phyloP scores from a whole-genome alignment of 2,329 filamentous ascomycete species.

The Nemania sp. region DNA sequence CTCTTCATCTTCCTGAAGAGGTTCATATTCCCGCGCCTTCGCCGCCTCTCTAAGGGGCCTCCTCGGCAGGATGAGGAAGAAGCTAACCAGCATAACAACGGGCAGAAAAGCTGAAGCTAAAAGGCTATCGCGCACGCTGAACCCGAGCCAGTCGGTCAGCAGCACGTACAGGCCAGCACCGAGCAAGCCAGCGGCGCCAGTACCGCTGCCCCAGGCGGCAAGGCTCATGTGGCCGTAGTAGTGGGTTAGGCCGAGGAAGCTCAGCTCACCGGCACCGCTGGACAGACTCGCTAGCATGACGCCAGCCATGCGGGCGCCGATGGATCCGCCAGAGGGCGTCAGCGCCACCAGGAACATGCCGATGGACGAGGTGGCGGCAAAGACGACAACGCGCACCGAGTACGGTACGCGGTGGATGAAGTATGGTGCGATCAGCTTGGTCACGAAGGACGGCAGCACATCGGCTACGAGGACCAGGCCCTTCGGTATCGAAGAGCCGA shows the following conservation, averaged over 20 bases:
- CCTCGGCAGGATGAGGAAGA: conserved; percentile 78
- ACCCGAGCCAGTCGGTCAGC: conserved; percentile 76
- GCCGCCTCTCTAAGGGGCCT: conserved; percentile 60
- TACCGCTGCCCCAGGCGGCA: conserved; percentile 90
- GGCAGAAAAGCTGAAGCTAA: conserved; percentile 80
- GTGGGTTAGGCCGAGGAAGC: conserved; percentile 88
- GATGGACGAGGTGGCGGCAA: conserved; percentile 73
- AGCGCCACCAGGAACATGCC: conserved; percentile 91
- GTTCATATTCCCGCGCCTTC: conserved; percentile 56
- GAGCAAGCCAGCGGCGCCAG: conserved; percentile 83
- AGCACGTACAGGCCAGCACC: conserved; percentile 88
- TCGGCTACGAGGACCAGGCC: conserved; percentile 91
- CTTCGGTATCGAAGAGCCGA: conserved; percentile 84
- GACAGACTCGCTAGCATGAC: conserved; percentile 84
- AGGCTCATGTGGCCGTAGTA: conserved; percentile 88
- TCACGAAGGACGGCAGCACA: conserved; percentile 84
- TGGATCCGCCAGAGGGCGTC: conserved; percentile 67
- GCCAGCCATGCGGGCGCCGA: conserved; percentile 76
- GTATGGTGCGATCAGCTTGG: conserved; percentile 88
- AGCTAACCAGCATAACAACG: conserved; percentile 79
- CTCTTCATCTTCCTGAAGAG: conserved; percentile 47
- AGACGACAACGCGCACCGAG: conserved; percentile 69
- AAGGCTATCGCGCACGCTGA: conserved; percentile 74
- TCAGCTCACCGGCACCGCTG: conserved; percentile 85
- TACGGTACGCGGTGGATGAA: conserved; percentile 91